Base-by-base conservation (phyloP, 306 rosid species). In the Rosa rugosa region DNA sequence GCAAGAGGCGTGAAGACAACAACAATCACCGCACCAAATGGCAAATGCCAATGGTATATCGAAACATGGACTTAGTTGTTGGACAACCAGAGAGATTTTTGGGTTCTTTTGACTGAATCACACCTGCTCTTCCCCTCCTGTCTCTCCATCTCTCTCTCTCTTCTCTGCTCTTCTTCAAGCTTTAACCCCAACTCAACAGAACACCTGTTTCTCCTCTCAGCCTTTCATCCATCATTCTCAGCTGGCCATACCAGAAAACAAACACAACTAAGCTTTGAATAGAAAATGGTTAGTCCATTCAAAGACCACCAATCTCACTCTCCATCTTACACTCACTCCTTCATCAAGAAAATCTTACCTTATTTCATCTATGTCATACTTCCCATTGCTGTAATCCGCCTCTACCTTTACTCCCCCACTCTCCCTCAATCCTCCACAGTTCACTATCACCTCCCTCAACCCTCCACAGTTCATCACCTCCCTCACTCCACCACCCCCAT, bases 331-430 rank as follows among this genome's bases (percentile, higher is more conserved):
- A 25, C 22, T 27, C 59, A 27, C 60, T 44, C 79, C 27, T 51
- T 85, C 57, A 45, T 85, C 20, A 90, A 76, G 74, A 93, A 80
- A 76, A 79, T 93, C 79, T 54, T 91, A 34, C 89, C 91, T 4
- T 92, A 88, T 84, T 42, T 84, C 46, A 75, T 94, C 63, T 94
- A 82, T 64, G 89, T 90, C 77, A 67, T 92, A 6, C 85, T 90
- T 71, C 97, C 97, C 47, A 1, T 94, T 22, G 92, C 87, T 73
- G 81, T 94, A 13, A 70, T 94, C 79, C 87, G 94, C 11, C 82
- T 94, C 1, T 94, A 80, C 78, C 85, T 88, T 7, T 85, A 85
- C 85, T 92, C 96, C 60, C 75, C 88, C 3, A 77, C 80, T 31
- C 78, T 87, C 69, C 90, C 86, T 31, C 68, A 63, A 63, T 31